Evolutionary conservation across 352 stramenopile species (phyloP), one percentile per base, ranked within the genome.

Genomic region (Phytopythium helicoides): DNA sequence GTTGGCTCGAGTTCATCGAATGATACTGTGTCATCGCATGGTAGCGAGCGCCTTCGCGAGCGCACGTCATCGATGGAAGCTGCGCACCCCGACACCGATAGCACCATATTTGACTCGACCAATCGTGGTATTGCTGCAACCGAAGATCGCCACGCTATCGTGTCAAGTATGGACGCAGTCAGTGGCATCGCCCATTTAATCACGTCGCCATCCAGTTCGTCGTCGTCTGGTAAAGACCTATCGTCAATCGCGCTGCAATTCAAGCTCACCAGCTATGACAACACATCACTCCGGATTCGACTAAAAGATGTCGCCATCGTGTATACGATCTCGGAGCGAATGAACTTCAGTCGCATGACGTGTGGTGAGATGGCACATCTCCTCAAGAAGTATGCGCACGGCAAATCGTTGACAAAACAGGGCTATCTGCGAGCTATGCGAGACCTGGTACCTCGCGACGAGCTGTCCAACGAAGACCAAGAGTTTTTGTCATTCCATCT

Each of bases 401-500:
- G 79, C n/a, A 69, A 80, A 12, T 81, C 66, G 4, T 46, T 95
- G 28, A 90, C 82, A 0, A 93, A 93, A 37, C 57, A 68, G 15
- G 85, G 81, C 0, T 95, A 84, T 57, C 60, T 95, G 34, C 72
- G 73, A n/a, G 75, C 73, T 0, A 90, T 95, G 76, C 81, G 85
- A 6, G 69, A 87, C 31, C 62, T 92, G 3, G 85, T 92, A 0
- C 81, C 85, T 4, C 73, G 75, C 26, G 81, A 86, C 35, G 63
- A 70, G 35, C 58, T 95, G 12, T 83, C 79, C 8, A 93, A 89
- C 45, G 85, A 95, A 54, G 85, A 95, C 36, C 85, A 95, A 47
- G 85, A 95, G 49, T 93, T 95, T 28, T 51, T 95, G 26, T 93
- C 82, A 16, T 95, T 93, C 44, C 85, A 95, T 37, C 62, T 95